Percentiles rank a stretch among this genome's conserved stretches.
These are phyloP conservation scores for Penicillium cataractarum DNA, from an alignment of 495 filamentous ascomycete genomes.

Conservation along the genomic window DNA sequence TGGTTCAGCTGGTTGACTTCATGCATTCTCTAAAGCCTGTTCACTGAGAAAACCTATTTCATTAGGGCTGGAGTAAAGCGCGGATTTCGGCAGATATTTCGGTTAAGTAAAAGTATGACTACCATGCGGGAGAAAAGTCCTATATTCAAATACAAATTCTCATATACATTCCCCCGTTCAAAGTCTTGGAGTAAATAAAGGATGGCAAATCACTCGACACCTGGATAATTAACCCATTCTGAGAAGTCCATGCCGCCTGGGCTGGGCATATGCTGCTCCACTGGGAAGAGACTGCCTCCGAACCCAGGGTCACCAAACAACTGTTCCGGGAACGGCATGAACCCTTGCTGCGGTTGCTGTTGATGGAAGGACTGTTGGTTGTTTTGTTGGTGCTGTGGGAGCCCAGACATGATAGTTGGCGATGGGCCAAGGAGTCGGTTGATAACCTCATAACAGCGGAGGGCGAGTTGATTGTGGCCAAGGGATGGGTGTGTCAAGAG, in stretches of 20 bases:
- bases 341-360: constrained; percentile 27
- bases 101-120: not conserved
- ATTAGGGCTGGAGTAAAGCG: not conserved
- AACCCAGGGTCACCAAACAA: constrained; percentile 44
- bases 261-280: constrained; percentile 40
- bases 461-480: constrained; percentile 47
- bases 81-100: not conserved
- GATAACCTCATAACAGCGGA: constrained; percentile 48
- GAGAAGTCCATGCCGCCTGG: constrained; percentile 47
- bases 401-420: constrained; percentile 10
- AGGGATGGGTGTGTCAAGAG: constrained; percentile 48
- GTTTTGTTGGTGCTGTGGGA: not conserved
- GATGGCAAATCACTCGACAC: constrained; percentile 25
- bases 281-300: constrained; percentile 42
- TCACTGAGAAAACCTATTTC: not conserved
- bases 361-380: constrained; percentile 13
- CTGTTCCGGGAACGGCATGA: constrained; percentile 49
- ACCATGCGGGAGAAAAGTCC: not conserved
- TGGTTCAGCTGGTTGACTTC: constrained; percentile 23
- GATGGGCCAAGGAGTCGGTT: constrained; percentile 47
- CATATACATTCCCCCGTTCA: constrained; percentile 5
- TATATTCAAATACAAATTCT: constrained; percentile 4
- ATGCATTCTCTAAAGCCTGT: constrained; percentile 13
- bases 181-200: constrained; percentile 12
- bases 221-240: constrained; percentile 49